Evolutionary conservation across 441 rosid genomes (phyloP), one percentile per base, ranked within the genome.

Genomic region (Omphalea diandra): DNA sequence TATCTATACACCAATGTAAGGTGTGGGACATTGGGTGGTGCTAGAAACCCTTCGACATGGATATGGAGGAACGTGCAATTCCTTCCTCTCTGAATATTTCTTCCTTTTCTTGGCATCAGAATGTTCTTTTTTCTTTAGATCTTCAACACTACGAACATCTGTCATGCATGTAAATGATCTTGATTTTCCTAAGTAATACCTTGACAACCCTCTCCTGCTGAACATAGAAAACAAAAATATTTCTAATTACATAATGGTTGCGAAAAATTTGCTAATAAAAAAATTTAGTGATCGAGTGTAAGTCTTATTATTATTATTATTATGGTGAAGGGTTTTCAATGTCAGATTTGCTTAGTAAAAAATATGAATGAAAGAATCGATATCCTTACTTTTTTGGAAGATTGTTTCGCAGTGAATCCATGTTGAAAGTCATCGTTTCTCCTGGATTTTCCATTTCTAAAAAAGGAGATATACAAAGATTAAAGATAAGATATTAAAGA

Each of bases 111-210:
- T 85, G 49, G 78, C 73, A 61, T 76, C 85, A 0, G 71, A 73
- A 67, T 69, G 76, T 68, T 77, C 84, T 50, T 81, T 86, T 82
- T 90, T 90, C 86, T 84, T 82, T 15, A 90, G 78, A 78, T 90
- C 90, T 71, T 92, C 93, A 1, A 88, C 80, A 75, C 93, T 77
- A 26, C 47, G 86, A 40, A 81, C 94, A 57, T 88, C 94, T 22
- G 86, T 80, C 74, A 85, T 86, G 89, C 91, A 85, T 2, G 74
- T 61, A 69, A 80, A 90, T 27, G 93, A 87, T 78, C 93, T 86
- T 57, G 94, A 79, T 78, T 86, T 90, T 72, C 84, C 93, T 3
- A 90, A 83, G 68, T 88, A 87, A 73, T 81, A 85, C 84, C 89
- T 87, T 27, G 93, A 90, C 83, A 90, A 73, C 68, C 94, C 90